Percentiles rank a stretch among this genome's conserved stretches.
phyloP scores from a whole-genome alignment of 2,329 filamentous ascomycete genomes.

The Colletotrichum limetticola region DNA sequence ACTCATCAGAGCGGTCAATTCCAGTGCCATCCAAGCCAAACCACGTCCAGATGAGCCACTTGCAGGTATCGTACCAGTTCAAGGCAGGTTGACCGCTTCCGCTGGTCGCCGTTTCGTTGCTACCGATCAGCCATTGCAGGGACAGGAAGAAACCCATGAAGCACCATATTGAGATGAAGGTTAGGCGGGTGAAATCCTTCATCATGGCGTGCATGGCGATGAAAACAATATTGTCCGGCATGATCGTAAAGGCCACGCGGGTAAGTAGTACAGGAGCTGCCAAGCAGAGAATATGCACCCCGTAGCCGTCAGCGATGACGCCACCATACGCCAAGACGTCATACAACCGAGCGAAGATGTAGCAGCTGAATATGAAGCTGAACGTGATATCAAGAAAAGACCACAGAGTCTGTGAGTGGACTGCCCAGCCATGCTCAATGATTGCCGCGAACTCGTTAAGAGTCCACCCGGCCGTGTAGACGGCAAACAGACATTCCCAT shows the following conservation, averaged over 20 bases:
- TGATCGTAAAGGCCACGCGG: conserved; percentile 76
- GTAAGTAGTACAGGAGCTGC: conserved; percentile 76
- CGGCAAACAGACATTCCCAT: conserved; percentile 68
- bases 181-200: conserved; percentile 76
- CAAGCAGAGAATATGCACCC: conserved; percentile 72
- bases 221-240: conserved; percentile 81
- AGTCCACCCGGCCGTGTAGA: conserved; percentile 76
- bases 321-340: conserved; percentile 45
- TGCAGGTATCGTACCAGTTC: conserved; percentile 67
- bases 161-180: conserved; percentile 65
- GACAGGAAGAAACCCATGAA: conserved; percentile 78
- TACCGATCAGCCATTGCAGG: conserved; percentile 69
- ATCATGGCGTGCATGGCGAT: conserved; percentile 80
- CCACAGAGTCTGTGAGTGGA: conserved; percentile 80
- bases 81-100: not conserved
- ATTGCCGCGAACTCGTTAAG: conserved; percentile 74
- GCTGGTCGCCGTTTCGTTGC: conserved; percentile 41
- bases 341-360: conserved; percentile 69
- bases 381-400: conserved; percentile 79
- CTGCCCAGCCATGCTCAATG: conserved; percentile 72
- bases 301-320: conserved; percentile 60
- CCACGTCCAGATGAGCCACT: conserved; percentile 86
- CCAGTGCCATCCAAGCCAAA: conserved; percentile 76
- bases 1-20: conserved; percentile 62
- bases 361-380: conserved; percentile 69